Evolutionary conservation across 2,329 filamentous ascomycete species (phyloP).

Genomic region (Aurifilum marmelostoma): DNA sequence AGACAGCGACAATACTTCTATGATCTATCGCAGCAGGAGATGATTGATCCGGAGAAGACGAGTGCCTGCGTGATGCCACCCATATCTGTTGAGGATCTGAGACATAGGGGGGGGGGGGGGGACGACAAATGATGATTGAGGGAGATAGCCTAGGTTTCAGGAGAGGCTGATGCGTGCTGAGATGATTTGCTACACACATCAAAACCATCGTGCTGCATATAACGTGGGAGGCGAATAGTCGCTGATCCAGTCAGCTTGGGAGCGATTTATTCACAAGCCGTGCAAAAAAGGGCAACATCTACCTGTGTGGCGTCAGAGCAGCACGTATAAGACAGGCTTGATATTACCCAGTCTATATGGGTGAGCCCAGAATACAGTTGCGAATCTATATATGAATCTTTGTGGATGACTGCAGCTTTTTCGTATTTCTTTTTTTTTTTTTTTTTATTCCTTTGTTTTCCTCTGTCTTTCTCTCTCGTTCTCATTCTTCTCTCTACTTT

Average conservation of each 20-base stretch:
- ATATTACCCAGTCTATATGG: background rate
- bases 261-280: background rate
- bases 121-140: background rate
- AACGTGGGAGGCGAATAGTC: background rate
- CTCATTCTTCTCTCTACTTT: background rate
- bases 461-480: too few species aligned
- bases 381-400: background rate
- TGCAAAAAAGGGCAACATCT: background rate
- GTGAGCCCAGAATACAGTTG: background rate
- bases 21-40: background rate
- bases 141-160: background rate
- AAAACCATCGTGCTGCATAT: background rate
- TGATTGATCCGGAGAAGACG: background rate
- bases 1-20: background rate
- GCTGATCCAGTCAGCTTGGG: background rate
- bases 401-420: background rate
- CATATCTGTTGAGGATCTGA: background rate
- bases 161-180: background rate
- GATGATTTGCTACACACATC: background rate
- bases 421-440: background rate
- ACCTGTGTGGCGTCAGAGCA: background rate
- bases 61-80: background rate
- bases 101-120: background rate
- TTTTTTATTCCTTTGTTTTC: background rate
- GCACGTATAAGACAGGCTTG: background rate